A percentile compares a stretch with the other conserved stretches of the same genome.
Evolutionary conservation across 495 filamentous ascomycete species (phyloP).

Genomic region (Xylaria intraflava): DNA sequence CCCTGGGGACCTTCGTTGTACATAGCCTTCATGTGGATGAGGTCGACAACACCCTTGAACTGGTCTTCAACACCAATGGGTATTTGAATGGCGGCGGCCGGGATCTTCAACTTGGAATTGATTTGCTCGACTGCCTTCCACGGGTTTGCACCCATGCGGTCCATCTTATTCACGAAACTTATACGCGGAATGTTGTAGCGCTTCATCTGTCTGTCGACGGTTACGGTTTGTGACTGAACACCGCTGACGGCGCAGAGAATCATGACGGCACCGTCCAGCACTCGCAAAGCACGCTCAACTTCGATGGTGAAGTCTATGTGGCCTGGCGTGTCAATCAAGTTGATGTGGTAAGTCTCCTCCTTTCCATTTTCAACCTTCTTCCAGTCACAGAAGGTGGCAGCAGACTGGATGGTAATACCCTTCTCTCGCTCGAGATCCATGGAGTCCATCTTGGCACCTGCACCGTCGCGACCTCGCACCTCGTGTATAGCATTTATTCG

Average conservation of each 20-base stretch:
- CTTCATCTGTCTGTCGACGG: conserved; percentile 97
- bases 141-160: conserved; percentile 96
- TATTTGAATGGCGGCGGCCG: conserved; percentile 89
- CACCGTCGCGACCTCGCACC: conserved; percentile 88
- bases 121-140: conserved; percentile 98
- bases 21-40: conserved; percentile 86
- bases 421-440: conserved; percentile 99
- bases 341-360: conserved; percentile 92
- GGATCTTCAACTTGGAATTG: conserved; percentile 86
- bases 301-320: conserved; percentile 99
- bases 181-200: conserved; percentile 94
- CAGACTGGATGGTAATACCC: conserved; percentile 98
- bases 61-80: conserved; percentile 90
- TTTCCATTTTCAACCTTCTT: conserved; percentile 67
- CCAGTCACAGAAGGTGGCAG: conserved; percentile 98
- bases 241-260: conserved; percentile 96
- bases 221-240: conserved; percentile 97
- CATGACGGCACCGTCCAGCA: conserved; percentile 97
- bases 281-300: conserved; percentile 91
- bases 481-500: conserved; percentile 96
- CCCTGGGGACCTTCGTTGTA: conserved; percentile 84
- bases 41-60: conserved; percentile 90
- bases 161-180: conserved; percentile 99
- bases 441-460: conserved; percentile 99
- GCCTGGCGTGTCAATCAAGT: conserved; percentile 97